phyloP scores from a whole-genome alignment of 805 yeast species.

The Monosporozyma solicola region DNA sequence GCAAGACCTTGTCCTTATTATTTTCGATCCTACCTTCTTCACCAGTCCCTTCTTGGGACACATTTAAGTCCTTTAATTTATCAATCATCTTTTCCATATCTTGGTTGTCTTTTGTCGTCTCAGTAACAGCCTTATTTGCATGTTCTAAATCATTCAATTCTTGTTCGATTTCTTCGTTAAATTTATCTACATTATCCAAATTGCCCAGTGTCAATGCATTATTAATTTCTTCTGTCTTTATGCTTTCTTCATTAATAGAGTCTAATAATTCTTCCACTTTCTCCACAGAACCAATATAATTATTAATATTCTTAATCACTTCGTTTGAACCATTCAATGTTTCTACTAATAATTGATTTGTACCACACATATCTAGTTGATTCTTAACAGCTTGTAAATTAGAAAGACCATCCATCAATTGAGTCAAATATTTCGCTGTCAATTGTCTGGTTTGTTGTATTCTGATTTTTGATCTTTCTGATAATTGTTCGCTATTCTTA shows the following conservation, averaged over 20 bases:
- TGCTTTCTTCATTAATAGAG: slow-evolving; percentile 32
- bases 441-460: slow-evolving; percentile 30
- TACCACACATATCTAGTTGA: slow-evolving; percentile 37
- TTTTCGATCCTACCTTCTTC: background rate
- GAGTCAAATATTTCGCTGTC: slow-evolving; percentile 29
- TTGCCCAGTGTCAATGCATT: slow-evolving; percentile 16
- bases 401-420: slow-evolving; percentile 27
- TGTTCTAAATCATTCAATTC: slow-evolving; percentile 13
- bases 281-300: slow-evolving; percentile 37
- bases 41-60: slow-evolving; percentile 3
- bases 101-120: background rate
- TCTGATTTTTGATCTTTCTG: slow-evolving; percentile 26
- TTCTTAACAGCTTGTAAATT: slow-evolving; percentile 33
- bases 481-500: slow-evolving; percentile 15
- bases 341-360: slow-evolving; percentile 32
- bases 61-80: slow-evolving; percentile 18
- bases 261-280: slow-evolving; percentile 35
- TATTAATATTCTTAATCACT: slow-evolving; percentile 32
- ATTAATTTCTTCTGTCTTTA: slow-evolving; percentile 33
- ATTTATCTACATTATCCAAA: slow-evolving; percentile 23
- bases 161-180: slow-evolving; percentile 31
- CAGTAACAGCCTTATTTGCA: slow-evolving; percentile 4
- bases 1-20: background rate
- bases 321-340: slow-evolving; percentile 32
- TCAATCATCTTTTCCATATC: slow-evolving; percentile 5